These are phyloP conservation scores for Paramarasmius palmivorus DNA, from an alignment of 1,284 basidiomycete genomes.

Conservation along the genomic window DNA sequence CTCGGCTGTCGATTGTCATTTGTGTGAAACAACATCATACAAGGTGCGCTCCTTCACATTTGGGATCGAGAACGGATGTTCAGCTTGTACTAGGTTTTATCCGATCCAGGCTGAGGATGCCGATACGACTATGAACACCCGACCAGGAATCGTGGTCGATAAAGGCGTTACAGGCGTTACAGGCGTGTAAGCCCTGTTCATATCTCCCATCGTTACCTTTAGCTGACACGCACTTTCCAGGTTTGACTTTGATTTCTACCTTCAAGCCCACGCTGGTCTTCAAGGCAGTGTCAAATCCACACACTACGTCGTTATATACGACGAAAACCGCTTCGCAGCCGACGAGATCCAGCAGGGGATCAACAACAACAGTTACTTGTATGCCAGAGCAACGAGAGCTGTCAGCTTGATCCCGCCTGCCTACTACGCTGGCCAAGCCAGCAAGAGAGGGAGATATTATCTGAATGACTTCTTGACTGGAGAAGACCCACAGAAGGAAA, in stretches of 20 bases:
- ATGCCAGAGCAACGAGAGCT: conserved; percentile 68
- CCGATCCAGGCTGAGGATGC: conserved; percentile 48
- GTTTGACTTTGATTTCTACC: conserved; percentile 76
- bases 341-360: conserved; percentile 72
- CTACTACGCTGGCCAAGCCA: conserved; percentile 77
- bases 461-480: conserved; percentile 67
- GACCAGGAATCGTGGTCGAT: conserved; percentile 75
- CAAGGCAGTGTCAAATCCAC: conserved; percentile 69
- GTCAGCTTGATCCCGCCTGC: conserved; percentile 76
- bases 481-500: background rate
- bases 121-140: conserved; percentile 68
- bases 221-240: too few relatives aligned
- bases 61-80: too few relatives aligned
- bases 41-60: conserved; percentile 33
- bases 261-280: conserved; percentile 72
- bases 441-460: conserved; percentile 71
- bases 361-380: conserved; percentile 66
- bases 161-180: conserved; percentile 75
- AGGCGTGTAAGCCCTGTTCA: conserved; percentile 45
- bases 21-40: conserved; percentile 83
- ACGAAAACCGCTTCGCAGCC: conserved; percentile 64
- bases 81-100: conserved; percentile 54
- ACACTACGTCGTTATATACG: conserved; percentile 75
- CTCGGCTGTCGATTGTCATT: conserved; percentile 68
- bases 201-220: background rate